These are phyloP conservation scores for Xerocomellus amylosporus DNA, from an alignment of 768 basidiomycete genomes.

Conservation along the genomic window DNA sequence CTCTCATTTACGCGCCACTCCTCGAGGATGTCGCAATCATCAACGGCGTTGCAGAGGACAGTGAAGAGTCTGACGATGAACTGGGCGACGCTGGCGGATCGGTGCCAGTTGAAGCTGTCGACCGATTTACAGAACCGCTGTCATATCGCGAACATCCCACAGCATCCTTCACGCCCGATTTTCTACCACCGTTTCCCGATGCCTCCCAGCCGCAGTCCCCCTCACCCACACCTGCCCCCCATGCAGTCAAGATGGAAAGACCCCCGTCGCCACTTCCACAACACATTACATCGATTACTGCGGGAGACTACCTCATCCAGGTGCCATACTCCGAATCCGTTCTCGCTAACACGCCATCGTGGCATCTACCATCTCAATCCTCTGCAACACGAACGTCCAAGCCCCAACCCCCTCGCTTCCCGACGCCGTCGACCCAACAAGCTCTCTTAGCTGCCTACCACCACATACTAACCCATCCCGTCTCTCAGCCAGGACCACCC, in stretches of 20 bases:
- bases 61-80: constrained; percentile 30
- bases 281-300: constrained; percentile 39
- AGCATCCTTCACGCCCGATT: constrained; percentile 29
- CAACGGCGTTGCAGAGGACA: constrained; percentile 31
- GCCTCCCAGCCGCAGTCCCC: constrained; percentile 26
- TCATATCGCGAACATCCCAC: constrained; percentile 35
- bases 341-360: constrained; percentile 59
- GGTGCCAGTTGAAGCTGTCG: constrained; percentile 19
- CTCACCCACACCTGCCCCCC: constrained; percentile 38
- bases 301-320: constrained; percentile 68
- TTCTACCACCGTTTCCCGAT: constrained; percentile 38
- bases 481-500: constrained; percentile 45
- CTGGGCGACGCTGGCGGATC: constrained; percentile 11
- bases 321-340: constrained; percentile 75
- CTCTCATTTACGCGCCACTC: constrained; percentile 46
- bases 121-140: constrained; percentile 15
- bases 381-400: constrained; percentile 26
- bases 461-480: constrained; percentile 71
- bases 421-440: constrained; percentile 58
- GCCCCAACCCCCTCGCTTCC: constrained; percentile 29
- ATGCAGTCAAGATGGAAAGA: constrained; percentile 31
- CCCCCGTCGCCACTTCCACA: constrained; percentile 43
- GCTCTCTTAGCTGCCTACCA: constrained; percentile 70
- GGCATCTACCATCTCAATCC: constrained; percentile 59
- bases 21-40: constrained; percentile 18